These are phyloP conservation scores for Agarophyton chilense DNA, from an alignment of 23 red algal species.

Conservation along the genomic window DNA sequence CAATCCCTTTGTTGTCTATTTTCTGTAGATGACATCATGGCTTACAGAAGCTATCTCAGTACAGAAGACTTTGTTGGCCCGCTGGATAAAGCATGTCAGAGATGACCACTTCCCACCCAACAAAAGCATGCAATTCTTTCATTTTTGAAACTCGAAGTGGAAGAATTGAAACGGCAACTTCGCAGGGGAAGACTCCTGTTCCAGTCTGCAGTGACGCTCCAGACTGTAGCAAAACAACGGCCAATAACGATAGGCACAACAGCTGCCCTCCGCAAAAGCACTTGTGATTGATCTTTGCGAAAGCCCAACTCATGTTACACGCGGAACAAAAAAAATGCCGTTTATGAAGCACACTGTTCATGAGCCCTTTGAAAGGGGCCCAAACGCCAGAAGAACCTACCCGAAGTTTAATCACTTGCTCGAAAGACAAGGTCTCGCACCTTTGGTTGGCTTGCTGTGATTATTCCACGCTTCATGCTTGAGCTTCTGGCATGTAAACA, in stretches of 20 bases:
- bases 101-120: no score
- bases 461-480: neutral
- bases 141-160: neutral
- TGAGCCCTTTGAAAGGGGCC: neutral
- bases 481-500: neutral
- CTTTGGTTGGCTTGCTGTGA: neutral
- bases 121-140: neutral
- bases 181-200: neutral
- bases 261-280: neutral
- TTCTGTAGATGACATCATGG: no score
- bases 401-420: neutral
- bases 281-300: neutral
- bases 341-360: neutral
- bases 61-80: no score
- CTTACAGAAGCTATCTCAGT: no score
- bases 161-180: neutral
- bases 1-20: no score
- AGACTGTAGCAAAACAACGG: neutral
- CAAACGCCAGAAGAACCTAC: no score
- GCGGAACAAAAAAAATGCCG: neutral
- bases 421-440: neutral
- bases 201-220: no score
- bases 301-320: neutral
- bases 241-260: neutral
- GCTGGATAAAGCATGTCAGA: no score